phyloP scores from a whole-genome alignment of 139 green algal species.

The Chlorella sp. region DNA sequence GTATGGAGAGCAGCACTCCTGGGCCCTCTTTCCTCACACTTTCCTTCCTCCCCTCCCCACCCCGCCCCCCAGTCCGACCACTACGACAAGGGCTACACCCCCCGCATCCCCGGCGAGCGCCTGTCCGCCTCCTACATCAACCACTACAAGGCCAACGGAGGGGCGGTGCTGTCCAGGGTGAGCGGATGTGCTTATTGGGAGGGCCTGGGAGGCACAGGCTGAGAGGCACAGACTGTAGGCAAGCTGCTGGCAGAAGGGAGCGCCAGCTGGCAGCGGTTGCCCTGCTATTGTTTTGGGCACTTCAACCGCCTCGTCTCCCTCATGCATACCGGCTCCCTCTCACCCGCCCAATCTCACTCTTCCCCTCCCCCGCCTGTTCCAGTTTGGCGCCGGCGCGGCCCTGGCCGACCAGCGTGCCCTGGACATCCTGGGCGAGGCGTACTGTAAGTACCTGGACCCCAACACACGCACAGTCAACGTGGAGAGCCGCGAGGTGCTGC shows the following conservation, averaged over 20 bases:
- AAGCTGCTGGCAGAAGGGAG: no score
- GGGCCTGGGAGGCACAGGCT: not conserved
- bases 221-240: not conserved
- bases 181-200: not conserved
- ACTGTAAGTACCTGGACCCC: slow-evolving; percentile 45
- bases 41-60: not conserved
- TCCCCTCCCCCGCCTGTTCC: not conserved
- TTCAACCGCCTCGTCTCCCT: no score
- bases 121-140: slow-evolving; percentile 83
- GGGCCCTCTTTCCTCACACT: not conserved
- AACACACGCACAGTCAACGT: slow-evolving; percentile 63
- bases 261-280: no score
- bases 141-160: slow-evolving; percentile 82
- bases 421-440: slow-evolving; percentile 61
- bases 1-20: no score
- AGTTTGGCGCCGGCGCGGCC: slow-evolving; percentile 38
- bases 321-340: not conserved
- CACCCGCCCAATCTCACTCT: not conserved
- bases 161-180: slow-evolving; percentile 68
- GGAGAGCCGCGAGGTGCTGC: slow-evolving; percentile 65
- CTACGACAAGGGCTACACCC: slow-evolving; percentile 68
- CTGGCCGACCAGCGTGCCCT: slow-evolving; percentile 60
- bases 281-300: not conserved
- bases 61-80: slow-evolving; percentile 58
- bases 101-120: slow-evolving; percentile 56